phyloP scores from a whole-genome alignment of 164 flowering plant species.

The Chimonanthus salicifolius region DNA sequence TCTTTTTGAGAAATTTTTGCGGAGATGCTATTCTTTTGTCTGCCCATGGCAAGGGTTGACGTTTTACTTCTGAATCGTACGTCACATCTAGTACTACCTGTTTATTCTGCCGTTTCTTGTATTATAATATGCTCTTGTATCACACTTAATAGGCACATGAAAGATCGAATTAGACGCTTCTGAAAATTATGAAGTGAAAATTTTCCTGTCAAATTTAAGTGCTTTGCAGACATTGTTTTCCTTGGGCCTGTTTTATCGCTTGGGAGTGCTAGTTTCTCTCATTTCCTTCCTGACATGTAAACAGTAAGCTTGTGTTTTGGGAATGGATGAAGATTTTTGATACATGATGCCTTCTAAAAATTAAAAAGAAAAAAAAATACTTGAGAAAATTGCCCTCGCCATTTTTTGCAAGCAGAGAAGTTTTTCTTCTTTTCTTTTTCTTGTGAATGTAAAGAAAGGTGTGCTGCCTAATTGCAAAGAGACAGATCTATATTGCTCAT shows the following conservation, averaged over 20 bases:
- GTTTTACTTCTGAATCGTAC: not conserved
- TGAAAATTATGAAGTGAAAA: not conserved
- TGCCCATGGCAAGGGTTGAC: not conserved
- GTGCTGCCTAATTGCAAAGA: too few species aligned
- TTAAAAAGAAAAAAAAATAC: too few species aligned
- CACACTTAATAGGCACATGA: not conserved
- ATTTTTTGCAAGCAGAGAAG: too few species aligned
- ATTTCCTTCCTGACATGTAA: not conserved
- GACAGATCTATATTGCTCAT: too few species aligned
- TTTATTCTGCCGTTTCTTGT: not conserved
- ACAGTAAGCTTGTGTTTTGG: too few species aligned
- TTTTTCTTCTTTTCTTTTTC: too few species aligned
- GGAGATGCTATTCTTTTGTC: not conserved
- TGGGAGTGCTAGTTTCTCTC: not conserved
- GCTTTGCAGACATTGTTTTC: not conserved
- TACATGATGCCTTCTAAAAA: too few species aligned
- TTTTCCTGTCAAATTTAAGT: not conserved
- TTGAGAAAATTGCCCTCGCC: too few species aligned
- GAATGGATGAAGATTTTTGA: too few species aligned
- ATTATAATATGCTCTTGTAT: not conserved
- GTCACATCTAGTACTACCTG: not conserved
- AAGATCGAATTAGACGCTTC: not conserved
- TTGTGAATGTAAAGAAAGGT: too few species aligned
- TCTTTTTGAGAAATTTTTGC: not conserved
- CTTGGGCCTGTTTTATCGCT: not conserved